phyloP scores from a whole-genome alignment of 1,284 basidiomycete species.

The Apiotrichum mycotoxinovorans region DNA sequence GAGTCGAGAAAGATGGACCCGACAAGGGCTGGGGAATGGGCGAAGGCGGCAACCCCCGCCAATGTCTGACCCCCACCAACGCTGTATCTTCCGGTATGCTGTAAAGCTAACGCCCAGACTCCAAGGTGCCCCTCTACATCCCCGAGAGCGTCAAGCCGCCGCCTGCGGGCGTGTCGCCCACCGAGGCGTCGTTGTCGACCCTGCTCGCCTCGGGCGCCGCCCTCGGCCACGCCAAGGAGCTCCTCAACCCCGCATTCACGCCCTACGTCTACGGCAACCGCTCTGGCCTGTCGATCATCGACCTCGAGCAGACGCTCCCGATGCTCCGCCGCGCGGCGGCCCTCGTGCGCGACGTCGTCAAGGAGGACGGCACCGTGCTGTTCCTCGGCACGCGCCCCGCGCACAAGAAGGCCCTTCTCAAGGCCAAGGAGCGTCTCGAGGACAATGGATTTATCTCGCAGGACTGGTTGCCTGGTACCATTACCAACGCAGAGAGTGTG shows the following conservation, averaged over 20 bases:
- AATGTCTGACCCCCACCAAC: too few species aligned
- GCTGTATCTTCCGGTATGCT: too few species aligned
- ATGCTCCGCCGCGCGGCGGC: slow-evolving; percentile 85
- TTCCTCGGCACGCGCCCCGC: slow-evolving; percentile 85
- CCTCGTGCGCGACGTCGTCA: slow-evolving; percentile 76
- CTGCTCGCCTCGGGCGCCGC: slow-evolving; percentile 91
- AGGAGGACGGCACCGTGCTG: slow-evolving; percentile 77
- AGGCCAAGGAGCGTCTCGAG: slow-evolving; percentile 76
- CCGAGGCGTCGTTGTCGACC: slow-evolving; percentile 64
- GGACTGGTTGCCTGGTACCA: slow-evolving; percentile 89
- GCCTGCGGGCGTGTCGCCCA: slow-evolving; percentile 16
- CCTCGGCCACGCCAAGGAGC: slow-evolving; percentile 78
- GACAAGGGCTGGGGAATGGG: too few species aligned
- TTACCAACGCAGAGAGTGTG: slow-evolving; percentile 83
- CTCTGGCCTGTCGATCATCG: slow-evolving; percentile 86
- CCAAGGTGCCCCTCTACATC: slow-evolving; percentile 26
- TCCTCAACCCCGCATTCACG: slow-evolving; percentile 81
- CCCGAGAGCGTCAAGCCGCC: slow-evolving; percentile 8
- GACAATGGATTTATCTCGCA: slow-evolving; percentile 72
- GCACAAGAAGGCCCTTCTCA: slow-evolving; percentile 68
- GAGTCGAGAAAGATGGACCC: too few species aligned
- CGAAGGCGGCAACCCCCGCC: too few species aligned
- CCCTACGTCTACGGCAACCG: slow-evolving; percentile 94
- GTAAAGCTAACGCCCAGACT: slow-evolving; percentile 14
- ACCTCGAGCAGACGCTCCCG: slow-evolving; percentile 89